phyloP scores from a whole-genome alignment of 2,329 filamentous ascomycete genomes.

The Geosmithia putterillii region DNA sequence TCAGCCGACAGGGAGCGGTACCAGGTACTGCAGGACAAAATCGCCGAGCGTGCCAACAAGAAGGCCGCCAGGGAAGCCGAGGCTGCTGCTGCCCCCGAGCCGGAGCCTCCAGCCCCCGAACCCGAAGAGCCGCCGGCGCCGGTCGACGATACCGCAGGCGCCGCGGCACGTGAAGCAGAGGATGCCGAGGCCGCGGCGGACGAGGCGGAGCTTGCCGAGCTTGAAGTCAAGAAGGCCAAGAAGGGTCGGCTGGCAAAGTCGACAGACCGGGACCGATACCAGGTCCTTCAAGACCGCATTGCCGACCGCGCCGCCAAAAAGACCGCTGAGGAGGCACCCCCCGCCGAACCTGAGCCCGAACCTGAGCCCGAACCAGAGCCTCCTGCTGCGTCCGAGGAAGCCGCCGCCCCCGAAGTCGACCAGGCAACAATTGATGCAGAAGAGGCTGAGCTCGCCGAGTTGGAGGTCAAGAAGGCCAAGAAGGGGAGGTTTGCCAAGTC shows the following conservation, averaged over 20 bases:
- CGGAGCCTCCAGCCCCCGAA: not conserved
- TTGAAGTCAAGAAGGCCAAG: constrained; percentile 17
- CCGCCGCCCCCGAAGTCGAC: constrained; percentile 15
- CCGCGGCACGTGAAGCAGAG: constrained; percentile 11
- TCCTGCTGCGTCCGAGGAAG: constrained; percentile 5
- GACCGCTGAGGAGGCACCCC: constrained; percentile 6
- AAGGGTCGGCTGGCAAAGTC: constrained; percentile 17
- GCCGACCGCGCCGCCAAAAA: constrained; percentile 19
- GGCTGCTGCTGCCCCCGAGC: constrained; percentile 2
- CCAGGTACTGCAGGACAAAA: constrained; percentile 8
- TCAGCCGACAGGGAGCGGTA: constrained; percentile 14
- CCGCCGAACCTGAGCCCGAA: not conserved
- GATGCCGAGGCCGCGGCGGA: constrained; percentile 13
- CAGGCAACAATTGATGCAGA: constrained; percentile 7
- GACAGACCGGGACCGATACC: constrained; percentile 6
- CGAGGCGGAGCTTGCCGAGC: constrained; percentile 14
- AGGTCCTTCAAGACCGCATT: constrained; percentile 12
- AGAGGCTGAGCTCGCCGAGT: constrained; percentile 4
- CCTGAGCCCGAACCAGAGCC: not conserved
- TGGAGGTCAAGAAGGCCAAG: constrained; percentile 18
- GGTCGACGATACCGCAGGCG: constrained; percentile 5
- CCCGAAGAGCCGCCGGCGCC: constrained; percentile 7
- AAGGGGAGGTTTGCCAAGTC: constrained; percentile 9
- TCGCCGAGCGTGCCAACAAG: constrained; percentile 7
- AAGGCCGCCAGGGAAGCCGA: constrained; percentile 8